Percentiles rank a stretch among this genome's conserved stretches.
phyloP scores from a whole-genome alignment of 1,139 yeast genomes.

The Suhomyces maxii region DNA sequence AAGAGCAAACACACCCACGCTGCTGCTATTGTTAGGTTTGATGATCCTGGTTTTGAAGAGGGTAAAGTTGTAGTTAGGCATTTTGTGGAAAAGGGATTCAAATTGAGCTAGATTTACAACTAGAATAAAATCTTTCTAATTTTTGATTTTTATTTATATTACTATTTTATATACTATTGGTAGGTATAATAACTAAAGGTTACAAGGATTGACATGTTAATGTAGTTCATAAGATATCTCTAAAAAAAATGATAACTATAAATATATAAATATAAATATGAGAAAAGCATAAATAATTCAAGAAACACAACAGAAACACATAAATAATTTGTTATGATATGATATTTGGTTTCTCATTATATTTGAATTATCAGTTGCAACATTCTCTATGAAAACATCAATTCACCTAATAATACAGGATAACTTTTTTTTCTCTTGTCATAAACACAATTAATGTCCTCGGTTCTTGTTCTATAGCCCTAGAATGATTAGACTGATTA shows the following conservation, averaged over 20 bases:
- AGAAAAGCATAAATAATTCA: background rate
- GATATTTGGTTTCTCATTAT: background rate
- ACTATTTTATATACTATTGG: too few species aligned
- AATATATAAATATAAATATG: too few species aligned
- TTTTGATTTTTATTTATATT: too few species aligned
- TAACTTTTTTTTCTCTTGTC: background rate
- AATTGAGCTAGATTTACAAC: background rate
- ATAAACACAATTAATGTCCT: background rate
- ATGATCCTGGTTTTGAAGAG: constrained; percentile 55
- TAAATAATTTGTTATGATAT: too few species aligned
- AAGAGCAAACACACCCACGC: constrained; percentile 72
- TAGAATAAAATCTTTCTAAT: too few species aligned
- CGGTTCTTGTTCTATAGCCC: background rate
- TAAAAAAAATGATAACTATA: too few species aligned
- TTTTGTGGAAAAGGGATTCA: constrained; percentile 44
- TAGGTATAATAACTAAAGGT: too few species aligned
- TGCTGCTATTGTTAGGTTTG: constrained; percentile 70
- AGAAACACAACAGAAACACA: too few species aligned
- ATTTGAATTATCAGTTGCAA: background rate
- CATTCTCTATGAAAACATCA: background rate
- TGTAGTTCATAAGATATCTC: too few species aligned
- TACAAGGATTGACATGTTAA: too few species aligned
- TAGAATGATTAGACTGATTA: background rate
- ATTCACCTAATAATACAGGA: background rate
- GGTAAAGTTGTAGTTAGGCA: constrained; percentile 70